Conservation (phyloP, 73 alveolate genomes). For the Paramecium tetraurelia region DNA sequence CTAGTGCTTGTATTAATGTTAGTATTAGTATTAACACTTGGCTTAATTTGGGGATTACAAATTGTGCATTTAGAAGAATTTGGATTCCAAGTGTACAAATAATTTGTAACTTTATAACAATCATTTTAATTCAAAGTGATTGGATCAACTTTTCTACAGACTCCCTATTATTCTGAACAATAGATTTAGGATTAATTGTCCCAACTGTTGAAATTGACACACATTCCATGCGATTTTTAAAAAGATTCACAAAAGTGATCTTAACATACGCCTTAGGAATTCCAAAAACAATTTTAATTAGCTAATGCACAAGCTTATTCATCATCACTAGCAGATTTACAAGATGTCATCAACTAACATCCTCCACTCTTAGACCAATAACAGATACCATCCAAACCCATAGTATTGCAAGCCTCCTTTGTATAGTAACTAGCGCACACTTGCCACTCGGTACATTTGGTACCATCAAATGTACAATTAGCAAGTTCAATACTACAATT, state of each 20-base stretch:
- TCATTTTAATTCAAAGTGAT: not conserved
- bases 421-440: not conserved
- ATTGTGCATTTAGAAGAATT: not conserved
- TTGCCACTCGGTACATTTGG: not conserved
- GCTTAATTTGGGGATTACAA: not conserved
- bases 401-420: not conserved
- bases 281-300: not conserved
- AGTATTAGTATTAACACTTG: not conserved
- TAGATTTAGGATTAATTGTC: not conserved
- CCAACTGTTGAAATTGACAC: not conserved
- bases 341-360: not conserved
- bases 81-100: not conserved
- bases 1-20: not conserved
- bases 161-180: not conserved
- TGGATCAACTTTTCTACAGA: not conserved
- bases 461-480: conserved; percentile 6
- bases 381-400: conserved; percentile 18
- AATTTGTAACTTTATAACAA: not conserved
- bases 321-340: not conserved
- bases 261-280: not conserved
- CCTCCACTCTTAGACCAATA: not conserved
- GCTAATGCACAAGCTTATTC: not conserved
- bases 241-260: not conserved
- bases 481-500: not conserved
- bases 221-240: not conserved